Conservation (phyloP, 352 stramenopile genomes). For the Globisporangium apiculatum region DNA sequence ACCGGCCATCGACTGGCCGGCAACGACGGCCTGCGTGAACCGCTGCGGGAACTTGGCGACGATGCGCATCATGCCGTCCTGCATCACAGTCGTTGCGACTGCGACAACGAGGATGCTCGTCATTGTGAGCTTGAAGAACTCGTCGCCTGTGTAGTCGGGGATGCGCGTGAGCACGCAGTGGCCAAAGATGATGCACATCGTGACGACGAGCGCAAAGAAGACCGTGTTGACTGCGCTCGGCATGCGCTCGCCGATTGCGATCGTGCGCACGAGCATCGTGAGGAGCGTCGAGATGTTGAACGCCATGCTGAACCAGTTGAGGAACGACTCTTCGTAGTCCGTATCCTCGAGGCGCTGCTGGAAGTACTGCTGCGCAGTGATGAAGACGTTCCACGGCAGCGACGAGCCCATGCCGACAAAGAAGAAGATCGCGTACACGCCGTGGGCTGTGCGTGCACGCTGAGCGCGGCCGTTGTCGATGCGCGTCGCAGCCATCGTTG, state of each 20-base stretch:
- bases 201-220: conserved; percentile 57
- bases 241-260: conserved; percentile 53
- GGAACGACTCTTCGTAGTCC: conserved; percentile 68
- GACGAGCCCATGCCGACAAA: conserved; percentile 67
- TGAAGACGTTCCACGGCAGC: conserved; percentile 85
- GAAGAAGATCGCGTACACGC: conserved; percentile 72
- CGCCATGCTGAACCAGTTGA: conserved; percentile 83
- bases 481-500: not conserved
- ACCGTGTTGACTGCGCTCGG: conserved; percentile 49
- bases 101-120: conserved; percentile 64
- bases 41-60: conserved; percentile 63
- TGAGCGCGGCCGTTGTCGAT: conserved; percentile 1
- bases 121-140: conserved; percentile 78
- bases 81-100: conserved; percentile 64
- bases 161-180: conserved; percentile 67
- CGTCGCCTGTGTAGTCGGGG: conserved; percentile 45
- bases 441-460: conserved; percentile 21
- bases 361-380: conserved; percentile 81
- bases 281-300: conserved; percentile 79
- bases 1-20: conserved; percentile 68
- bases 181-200: conserved; percentile 63
- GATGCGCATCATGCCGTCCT: conserved; percentile 74
- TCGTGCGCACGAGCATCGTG: conserved; percentile 65
- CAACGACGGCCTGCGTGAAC: conserved; percentile 74
- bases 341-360: conserved; percentile 46